Percentiles rank a stretch among this genome's conserved stretches.
phyloP scores from a whole-genome alignment of 208 protist species.

The Histomonas meleagridis region DNA sequence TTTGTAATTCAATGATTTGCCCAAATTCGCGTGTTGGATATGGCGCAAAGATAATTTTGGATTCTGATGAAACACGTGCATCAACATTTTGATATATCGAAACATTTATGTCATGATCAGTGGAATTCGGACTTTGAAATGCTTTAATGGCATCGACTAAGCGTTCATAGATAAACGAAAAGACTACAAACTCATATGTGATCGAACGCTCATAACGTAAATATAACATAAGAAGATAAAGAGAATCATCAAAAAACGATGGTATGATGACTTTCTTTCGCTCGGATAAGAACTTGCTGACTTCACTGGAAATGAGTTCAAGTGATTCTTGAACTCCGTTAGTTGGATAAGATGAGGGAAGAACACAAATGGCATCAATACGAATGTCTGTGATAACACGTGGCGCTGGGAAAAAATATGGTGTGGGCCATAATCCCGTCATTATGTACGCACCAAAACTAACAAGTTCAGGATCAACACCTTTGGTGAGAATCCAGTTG shows the following conservation, averaged over 20 bases:
- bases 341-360: not conserved
- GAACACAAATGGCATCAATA: not conserved
- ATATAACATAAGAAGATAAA: not conserved
- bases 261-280: not conserved
- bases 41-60: not conserved
- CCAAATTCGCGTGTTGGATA: not conserved
- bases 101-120: not conserved
- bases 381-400: too few relatives aligned
- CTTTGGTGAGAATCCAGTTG: conserved; percentile 25
- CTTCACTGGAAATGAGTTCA: not conserved
- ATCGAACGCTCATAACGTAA: not conserved
- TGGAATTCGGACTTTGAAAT: not conserved
- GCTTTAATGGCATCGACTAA: not conserved
- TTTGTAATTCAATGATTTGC: not conserved
- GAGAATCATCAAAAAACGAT: not conserved
- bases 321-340: not conserved
- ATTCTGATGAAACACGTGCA: too few relatives aligned
- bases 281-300: not conserved
- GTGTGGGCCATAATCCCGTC: not conserved
- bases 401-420: not conserved
- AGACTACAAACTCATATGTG: not conserved
- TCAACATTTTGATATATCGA: too few relatives aligned
- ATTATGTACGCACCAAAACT: not conserved
- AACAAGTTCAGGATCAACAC: not conserved
- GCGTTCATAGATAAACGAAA: not conserved